Base-by-base conservation (phyloP, 1,139 yeast genomes). In the Geotrichum carabidarum region DNA sequence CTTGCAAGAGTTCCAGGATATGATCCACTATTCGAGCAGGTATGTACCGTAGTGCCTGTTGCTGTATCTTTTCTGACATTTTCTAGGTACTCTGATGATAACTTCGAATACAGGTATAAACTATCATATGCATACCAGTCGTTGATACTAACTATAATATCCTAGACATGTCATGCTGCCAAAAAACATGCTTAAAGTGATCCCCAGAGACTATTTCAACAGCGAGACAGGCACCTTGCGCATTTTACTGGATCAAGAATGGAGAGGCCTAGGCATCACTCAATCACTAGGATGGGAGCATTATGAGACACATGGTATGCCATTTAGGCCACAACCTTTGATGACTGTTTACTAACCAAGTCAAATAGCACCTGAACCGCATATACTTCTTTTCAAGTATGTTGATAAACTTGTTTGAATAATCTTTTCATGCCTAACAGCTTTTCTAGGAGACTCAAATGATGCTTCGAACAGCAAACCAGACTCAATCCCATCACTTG, bases 251-350 rank as follows among this genome's bases (percentile, higher is more conserved):
- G 99, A 94, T 70, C 98, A 93, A 63, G 99, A 94, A 71, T 94
- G 99, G 99, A 79, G 99, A 70, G 98, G 98, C 1, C 76, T 94
- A 55, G 99, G 99, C 3, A 90, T 94, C 65, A 94, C 99, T 9
- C 99, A 93, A 71, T 87, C 96, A 48, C 77, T 94, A 58, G 99
- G 99, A 1, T 94, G 99, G 99, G 94, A 81, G 51, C 99, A 94
- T 71, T 94, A 93, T 68, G 99, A 93, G 67, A 91, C 96, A 51
- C 99, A 94, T 71, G 83, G 71, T 67, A 49, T 8, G 52, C 36
- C n/a, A 15, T 7, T 15, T 17, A 57, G 27, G 68, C 60, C 8
- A 12, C 38, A 8, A 8, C 15, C 32, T 38, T 18, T 9, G 17
- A 22, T 27, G 12, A 30, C 31, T 35, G 37, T 15, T 15, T 32